Evolutionary conservation across 192 early-diverging fungal species (phyloP).

Genomic region (Coemansia umbellata): DNA sequence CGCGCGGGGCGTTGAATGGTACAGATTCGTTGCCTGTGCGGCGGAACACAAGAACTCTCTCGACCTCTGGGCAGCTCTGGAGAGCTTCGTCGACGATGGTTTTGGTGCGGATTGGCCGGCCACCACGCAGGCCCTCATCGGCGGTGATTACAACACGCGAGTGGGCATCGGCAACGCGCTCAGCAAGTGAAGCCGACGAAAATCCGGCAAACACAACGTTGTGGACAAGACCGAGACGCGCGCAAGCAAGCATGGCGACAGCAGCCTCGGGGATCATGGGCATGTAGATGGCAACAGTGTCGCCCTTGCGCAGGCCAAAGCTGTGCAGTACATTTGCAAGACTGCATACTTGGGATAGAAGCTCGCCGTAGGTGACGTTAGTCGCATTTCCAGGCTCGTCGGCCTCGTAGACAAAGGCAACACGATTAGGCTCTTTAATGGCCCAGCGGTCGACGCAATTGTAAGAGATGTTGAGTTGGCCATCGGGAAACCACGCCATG

Average conservation of each 20-base stretch:
- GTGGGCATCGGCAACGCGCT: conserved; percentile 82
- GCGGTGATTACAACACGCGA: conserved; percentile 85
- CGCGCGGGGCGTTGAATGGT: conserved; percentile 69
- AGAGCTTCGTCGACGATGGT: conserved; percentile 91
- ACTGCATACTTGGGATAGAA: conserved; percentile 77
- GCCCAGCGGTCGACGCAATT: conserved; percentile 98
- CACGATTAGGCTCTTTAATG: conserved; percentile 63
- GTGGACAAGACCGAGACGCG: conserved; percentile 87
- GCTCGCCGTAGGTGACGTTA: conserved; percentile 79
- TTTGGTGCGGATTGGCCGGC: conserved; percentile 86
- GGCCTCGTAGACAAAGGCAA: conserved; percentile 85
- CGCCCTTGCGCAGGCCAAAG: conserved; percentile 85
- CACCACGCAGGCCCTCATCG: conserved; percentile 91
- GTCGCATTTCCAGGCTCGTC: conserved; percentile 79
- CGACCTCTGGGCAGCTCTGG: conserved; percentile 69
- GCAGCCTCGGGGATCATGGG: conserved; percentile 96
- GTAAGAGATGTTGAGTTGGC: conserved; percentile 87
- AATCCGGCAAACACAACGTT: conserved; percentile 97
- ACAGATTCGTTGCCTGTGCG: conserved; percentile 77
- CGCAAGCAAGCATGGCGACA: conserved; percentile 91
- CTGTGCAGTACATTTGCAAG: conserved; percentile 83
- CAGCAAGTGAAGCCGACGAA: conserved; percentile 86
- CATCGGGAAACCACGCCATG: conserved; percentile 90
- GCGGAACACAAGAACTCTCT: conserved; percentile 85
- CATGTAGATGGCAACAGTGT: conserved; percentile 96